These are phyloP conservation scores for Pulicaria dysenterica DNA, from an alignment of 129 eudicot species.

Conservation along the genomic window DNA sequence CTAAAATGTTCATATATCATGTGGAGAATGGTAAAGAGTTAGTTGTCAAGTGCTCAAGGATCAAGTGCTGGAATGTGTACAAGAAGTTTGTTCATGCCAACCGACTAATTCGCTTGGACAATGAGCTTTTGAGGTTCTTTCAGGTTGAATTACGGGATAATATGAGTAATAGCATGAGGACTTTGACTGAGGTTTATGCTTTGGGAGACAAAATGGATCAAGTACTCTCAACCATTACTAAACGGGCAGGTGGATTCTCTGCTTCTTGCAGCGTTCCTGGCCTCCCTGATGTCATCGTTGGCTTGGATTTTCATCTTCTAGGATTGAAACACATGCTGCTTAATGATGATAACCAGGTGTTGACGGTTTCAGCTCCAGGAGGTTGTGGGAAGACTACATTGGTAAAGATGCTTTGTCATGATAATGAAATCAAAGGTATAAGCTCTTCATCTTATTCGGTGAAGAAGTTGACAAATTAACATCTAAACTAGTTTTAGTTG, in stretches of 20 bases:
- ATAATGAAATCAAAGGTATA: constrained; percentile 41
- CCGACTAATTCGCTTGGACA: constrained; percentile 22
- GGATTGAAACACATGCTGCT: constrained; percentile 37
- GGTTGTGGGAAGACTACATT: constrained; percentile 55
- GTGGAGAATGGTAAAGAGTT: constrained; percentile 19
- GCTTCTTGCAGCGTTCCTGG: constrained; percentile 35
- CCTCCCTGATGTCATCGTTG: constrained; percentile 34
- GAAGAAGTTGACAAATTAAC: background rate
- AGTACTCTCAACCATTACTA: constrained; percentile 16
- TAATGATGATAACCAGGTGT: constrained; percentile 20
- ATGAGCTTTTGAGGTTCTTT: constrained; percentile 20
- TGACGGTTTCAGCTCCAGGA: constrained; percentile 48
- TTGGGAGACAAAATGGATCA: constrained; percentile 25
- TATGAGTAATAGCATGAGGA: constrained; percentile 18
- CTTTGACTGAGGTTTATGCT: constrained; percentile 12
- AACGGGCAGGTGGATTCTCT: constrained; percentile 25
- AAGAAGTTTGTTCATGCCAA: constrained; percentile 24
- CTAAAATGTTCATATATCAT: background rate
- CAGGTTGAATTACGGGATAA: constrained; percentile 12
- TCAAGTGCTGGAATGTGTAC: constrained; percentile 35
- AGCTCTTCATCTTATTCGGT: background rate
- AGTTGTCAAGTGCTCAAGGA: constrained; percentile 20
- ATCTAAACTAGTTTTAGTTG: background rate
- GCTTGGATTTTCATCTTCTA: constrained; percentile 38
- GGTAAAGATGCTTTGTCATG: constrained; percentile 53